phyloP scores from a whole-genome alignment of 2,329 filamentous ascomycete species.

The Zalaria sp. region DNA sequence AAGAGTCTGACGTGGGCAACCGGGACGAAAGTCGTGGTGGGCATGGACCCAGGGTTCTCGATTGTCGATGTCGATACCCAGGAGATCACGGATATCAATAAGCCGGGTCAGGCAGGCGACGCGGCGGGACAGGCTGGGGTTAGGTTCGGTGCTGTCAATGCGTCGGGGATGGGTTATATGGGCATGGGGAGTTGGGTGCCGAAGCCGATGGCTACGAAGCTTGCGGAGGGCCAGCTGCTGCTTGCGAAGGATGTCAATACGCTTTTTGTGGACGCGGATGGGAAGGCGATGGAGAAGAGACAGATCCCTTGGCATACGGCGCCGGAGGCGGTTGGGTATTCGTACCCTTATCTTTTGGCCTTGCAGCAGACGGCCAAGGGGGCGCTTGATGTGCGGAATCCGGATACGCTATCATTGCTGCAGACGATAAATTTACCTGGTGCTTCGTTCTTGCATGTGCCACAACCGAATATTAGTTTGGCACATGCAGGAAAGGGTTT shows the following conservation, averaged over 20 bases:
- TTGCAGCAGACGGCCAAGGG: slow-evolving; percentile 75
- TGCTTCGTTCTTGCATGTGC: slow-evolving; percentile 76
- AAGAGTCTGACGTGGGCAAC: slow-evolving; percentile 85
- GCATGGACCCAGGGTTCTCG: slow-evolving; percentile 83
- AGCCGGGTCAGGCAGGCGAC: slow-evolving; percentile 57
- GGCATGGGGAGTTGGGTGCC: slow-evolving; percentile 85
- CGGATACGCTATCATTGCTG: slow-evolving; percentile 76
- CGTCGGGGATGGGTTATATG: slow-evolving; percentile 91
- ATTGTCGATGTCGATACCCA: slow-evolving; percentile 72
- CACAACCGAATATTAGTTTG: slow-evolving; percentile 83
- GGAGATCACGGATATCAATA: slow-evolving; percentile 63
- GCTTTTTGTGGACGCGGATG: slow-evolving; percentile 73
- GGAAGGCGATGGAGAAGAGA: slow-evolving; percentile 65
- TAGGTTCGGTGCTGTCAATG: slow-evolving; percentile 70
- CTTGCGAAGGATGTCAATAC: slow-evolving; percentile 98
- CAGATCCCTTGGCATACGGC: slow-evolving; percentile 87
- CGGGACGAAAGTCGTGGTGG: slow-evolving; percentile 73
- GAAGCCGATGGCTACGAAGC: slow-evolving; percentile 70
- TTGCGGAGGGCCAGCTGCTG: slow-evolving; percentile 72
- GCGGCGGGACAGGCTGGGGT: slow-evolving; percentile 45
- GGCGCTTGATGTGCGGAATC: slow-evolving; percentile 78
- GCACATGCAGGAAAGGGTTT: slow-evolving; percentile 95
- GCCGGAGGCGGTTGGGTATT: slow-evolving; percentile 86
- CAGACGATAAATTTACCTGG: slow-evolving; percentile 73
- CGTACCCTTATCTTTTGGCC: slow-evolving; percentile 87